Percentiles rank a stretch among this genome's conserved stretches.
phyloP scores from a whole-genome alignment of 176 grass and related monocot species.

The Urochloa ruziziensis region DNA sequence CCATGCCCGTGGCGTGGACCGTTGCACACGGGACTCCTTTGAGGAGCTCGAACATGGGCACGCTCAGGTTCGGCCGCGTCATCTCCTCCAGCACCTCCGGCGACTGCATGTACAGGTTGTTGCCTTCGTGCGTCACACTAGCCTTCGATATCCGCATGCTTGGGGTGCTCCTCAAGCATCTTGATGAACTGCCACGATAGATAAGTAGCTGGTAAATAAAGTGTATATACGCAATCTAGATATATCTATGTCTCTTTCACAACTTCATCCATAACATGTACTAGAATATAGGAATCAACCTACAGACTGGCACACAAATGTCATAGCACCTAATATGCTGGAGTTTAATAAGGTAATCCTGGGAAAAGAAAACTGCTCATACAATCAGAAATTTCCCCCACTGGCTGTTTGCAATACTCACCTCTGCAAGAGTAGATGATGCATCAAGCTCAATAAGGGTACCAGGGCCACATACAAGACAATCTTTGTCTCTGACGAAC shows the following conservation, averaged over 20 bases:
- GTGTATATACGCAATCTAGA: background rate
- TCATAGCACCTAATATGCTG: background rate
- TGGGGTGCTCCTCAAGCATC: constrained; percentile 62
- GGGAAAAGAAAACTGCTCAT: background rate
- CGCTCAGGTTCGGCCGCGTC: constrained; percentile 66
- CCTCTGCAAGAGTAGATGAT: constrained; percentile 68
- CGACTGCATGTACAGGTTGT: constrained; percentile 93
- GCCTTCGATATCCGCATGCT: constrained; percentile 64
- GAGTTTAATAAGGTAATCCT: background rate
- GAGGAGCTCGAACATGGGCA: constrained; percentile 68
- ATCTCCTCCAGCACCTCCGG: constrained; percentile 84
- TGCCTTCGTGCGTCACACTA: constrained; percentile 70
- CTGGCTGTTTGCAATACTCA: constrained; percentile 34
- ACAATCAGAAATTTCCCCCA: background rate
- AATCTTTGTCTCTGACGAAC: constrained; percentile 85
- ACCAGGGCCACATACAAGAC: constrained; percentile 89
- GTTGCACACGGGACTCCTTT: constrained; percentile 45
- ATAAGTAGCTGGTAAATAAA: background rate
- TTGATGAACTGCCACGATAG: constrained; percentile 70
- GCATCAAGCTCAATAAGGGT: constrained; percentile 70
- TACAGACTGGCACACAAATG: background rate
- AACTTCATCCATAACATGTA: background rate
- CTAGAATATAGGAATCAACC: background rate
- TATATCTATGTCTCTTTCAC: background rate
- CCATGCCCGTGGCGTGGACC: constrained; percentile 61